Evolutionary conservation across 2,329 filamentous ascomycete species (phyloP), one percentile per base, ranked within the genome.

Genomic region (Tolypocladium capitatum): DNA sequence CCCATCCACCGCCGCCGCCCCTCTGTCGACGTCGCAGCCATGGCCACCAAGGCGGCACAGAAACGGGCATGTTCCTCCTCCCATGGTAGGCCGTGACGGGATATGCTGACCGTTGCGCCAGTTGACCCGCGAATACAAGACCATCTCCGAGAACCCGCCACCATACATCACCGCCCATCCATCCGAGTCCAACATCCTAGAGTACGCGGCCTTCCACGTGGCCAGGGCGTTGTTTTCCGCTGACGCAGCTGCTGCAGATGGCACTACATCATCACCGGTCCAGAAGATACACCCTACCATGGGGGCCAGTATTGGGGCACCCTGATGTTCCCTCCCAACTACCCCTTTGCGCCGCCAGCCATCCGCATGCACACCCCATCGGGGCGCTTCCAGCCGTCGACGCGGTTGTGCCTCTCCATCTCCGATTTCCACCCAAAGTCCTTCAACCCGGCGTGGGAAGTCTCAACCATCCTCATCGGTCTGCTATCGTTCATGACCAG

Each of bases 341-440:
- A 98, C 64, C 92, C 92, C 27, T 98, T 96, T 67, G 91, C 90
- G 13, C 92, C 92, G 31, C 92, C 92, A 5, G 89, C 92, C 2
- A 98, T 98, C 66, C 88, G 91, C 62, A 98, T 98, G 92, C 92
- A 97, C 73, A 98, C 92, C 0, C 92, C 92, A 2, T 91, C 84
- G 13, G 92, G 92, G 50, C 86, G 92, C 61, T 98, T 98, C 70
- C 88, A 95, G 64, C 88, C 90, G 2, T 92, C 85, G 2, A 90
- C 88, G 14, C 80, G 92, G 45, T 80, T 98, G 21, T 98, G 92
- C 61, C 83, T 98, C 43, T 94, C 86, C 61, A 98, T 98, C 60
- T 91, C 84, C 58, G 92, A 98, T 63, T 98, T 97, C 68, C 92
- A 98, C 63, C 92, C 92, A 4, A 94, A 94, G 66, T 91, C 85